These are phyloP conservation scores for Acanthamoeba triangularis DNA, from an alignment of 208 protist species.

Conservation along the genomic window DNA sequence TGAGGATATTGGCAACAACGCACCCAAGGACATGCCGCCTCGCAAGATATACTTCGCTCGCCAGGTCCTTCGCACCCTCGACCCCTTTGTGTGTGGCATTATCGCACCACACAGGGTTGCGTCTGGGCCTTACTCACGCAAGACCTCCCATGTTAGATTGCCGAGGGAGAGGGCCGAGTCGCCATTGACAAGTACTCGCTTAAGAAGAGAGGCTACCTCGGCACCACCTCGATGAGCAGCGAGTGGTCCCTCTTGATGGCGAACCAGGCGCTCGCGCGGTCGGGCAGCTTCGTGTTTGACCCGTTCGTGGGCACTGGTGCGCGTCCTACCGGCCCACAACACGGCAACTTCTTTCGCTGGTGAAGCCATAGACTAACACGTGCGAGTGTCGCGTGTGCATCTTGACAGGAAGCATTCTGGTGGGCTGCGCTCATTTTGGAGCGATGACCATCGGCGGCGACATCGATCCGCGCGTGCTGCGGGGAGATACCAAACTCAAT, in stretches of 20 bases:
- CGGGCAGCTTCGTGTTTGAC: conserved; percentile 92
- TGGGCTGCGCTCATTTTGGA: conserved; percentile 93
- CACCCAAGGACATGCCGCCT: not conserved
- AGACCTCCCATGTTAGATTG: not conserved
- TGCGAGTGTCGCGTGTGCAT: not conserved
- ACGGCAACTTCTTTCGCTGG: too few species aligned
- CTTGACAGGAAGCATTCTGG: conserved; percentile 93
- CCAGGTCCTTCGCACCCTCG: not conserved
- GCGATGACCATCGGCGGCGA: conserved; percentile 95
- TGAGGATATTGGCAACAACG: conserved; percentile 28
- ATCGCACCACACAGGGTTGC: not conserved
- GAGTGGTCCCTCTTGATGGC: conserved; percentile 96
- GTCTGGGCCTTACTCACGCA: not conserved
- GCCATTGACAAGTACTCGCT: conserved; percentile 92
- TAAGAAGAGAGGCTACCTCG: conserved; percentile 94
- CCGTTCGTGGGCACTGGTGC: conserved; percentile 94
- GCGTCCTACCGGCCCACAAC: too few species aligned
- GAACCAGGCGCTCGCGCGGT: conserved; percentile 92
- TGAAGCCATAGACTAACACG: too few species aligned
- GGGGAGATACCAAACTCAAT: conserved; percentile 78
- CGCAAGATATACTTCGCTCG: conserved; percentile 66
- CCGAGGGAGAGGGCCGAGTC: not conserved
- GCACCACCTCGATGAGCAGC: conserved; percentile 97
- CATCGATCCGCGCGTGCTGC: conserved; percentile 94
- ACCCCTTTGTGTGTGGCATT: too few species aligned